Base-by-base conservation (phyloP, 768 basidiomycete species). In the Auricularia cornea region DNA sequence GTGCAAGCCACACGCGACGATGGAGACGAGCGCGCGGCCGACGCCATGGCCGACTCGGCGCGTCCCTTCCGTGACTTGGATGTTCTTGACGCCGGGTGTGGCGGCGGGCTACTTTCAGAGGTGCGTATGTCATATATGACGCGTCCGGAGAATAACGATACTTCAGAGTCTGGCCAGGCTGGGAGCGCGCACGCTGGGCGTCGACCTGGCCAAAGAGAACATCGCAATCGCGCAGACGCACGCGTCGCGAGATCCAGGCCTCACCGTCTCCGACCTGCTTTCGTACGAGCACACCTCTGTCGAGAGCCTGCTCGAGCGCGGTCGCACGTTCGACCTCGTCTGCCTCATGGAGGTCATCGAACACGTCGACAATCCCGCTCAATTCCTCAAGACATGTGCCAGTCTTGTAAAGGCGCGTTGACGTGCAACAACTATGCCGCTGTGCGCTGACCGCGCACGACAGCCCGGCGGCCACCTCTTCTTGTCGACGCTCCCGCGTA, bases 301-400 rank as follows among this genome's bases (percentile, higher is more conserved):
- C 0, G 94, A 98, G 71, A 80, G 80, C 1, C 81, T 99, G 3
- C 75, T 91, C 31, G 70, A 80, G 12, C 54, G 54, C 6, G 16
- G 16, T 14, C 84, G 86, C 3, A 72, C 82, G 16, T 98, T 88
- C 71, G 96, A 98, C 72, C 83, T 94, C 23, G 94, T 99, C 16
- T 97, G 94, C 72, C 90, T 94, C 11, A 92, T 98, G 92, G 97
- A 99, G 74, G 96, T 99, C 8, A 72, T 99, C 32, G 97, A 99
- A 76, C 97, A 99, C 70, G 97, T 99, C 60, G 91, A 97, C 71
- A 88, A 96, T 70, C 95, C 97, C 1, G 79, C 84, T 5, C 80
- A 81, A 6, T 99, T 99, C 73, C 80, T 99, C 59, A 78, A 83
- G 31, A 85, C 88, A 41, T 89, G 94, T 67, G 90, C 90, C 0